Percentiles rank a stretch among this genome's conserved stretches.
phyloP scores from a whole-genome alignment of 768 basidiomycete genomes.

The Termitomyces sp. region DNA sequence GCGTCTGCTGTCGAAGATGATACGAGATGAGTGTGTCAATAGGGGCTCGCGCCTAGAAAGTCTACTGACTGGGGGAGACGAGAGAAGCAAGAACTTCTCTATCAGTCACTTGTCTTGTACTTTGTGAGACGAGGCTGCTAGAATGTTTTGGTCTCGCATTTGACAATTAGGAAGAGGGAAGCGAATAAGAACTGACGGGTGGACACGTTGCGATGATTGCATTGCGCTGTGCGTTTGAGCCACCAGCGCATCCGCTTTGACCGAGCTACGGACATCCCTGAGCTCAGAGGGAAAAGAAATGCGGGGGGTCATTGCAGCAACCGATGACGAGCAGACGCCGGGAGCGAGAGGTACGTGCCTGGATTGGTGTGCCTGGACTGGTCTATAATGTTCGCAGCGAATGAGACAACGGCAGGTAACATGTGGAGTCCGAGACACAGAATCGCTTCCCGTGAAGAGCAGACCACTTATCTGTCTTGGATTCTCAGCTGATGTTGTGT shows the following conservation, averaged over 20 bases:
- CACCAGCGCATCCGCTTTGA: not conserved
- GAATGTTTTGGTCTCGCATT: slow-evolving; percentile 5
- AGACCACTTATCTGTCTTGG: not conserved
- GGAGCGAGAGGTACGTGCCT: not conserved
- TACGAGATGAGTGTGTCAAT: not conserved
- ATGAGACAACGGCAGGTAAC: slow-evolving; percentile 6
- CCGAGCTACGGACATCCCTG: not conserved
- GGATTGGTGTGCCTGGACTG: not conserved
- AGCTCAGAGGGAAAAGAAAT: not conserved
- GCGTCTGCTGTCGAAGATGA: not conserved
- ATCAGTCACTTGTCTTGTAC: not conserved
- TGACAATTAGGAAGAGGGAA: slow-evolving; percentile 3
- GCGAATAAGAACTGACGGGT: slow-evolving; percentile 4
- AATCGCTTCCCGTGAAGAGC: not conserved
- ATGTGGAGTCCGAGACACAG: slow-evolving; percentile 10
- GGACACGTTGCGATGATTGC: not conserved
- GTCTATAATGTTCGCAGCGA: slow-evolving; percentile 1
- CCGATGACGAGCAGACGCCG: not conserved
- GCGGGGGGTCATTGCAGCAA: not conserved
- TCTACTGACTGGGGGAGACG: not conserved
- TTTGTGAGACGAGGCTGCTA: not conserved
- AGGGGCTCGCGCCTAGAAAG: not conserved
- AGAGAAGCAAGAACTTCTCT: not conserved
- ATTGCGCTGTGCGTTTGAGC: not conserved
- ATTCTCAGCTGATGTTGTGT: not conserved